A percentile compares a stretch with the other conserved stretches of the same genome.
Conservation (phyloP, 371 early-diverging fungal species). For the Capillidium rhysosporum region DNA sequence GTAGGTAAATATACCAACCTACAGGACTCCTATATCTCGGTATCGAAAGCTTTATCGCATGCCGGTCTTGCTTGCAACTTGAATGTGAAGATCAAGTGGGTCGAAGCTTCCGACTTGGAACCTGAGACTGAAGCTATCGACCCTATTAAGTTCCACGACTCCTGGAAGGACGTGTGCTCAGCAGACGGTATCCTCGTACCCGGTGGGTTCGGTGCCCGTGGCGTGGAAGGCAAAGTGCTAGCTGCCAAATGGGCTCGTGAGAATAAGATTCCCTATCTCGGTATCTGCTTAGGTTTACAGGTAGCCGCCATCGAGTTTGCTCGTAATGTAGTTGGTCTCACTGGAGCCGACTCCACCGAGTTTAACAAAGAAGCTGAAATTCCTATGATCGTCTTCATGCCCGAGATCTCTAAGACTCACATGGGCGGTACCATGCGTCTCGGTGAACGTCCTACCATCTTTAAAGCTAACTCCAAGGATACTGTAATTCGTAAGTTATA, state of each 20-base stretch:
- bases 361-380: slow-evolving; percentile 43
- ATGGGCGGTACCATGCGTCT: slow-evolving; percentile 96
- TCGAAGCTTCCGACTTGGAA: slow-evolving; percentile 88
- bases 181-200: slow-evolving; percentile 97
- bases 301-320: slow-evolving; percentile 97
- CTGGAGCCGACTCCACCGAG: slow-evolving; percentile 74
- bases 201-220: slow-evolving; percentile 98
- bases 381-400: slow-evolving; percentile 88
- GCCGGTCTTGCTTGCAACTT: slow-evolving; percentile 67
- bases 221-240: slow-evolving; percentile 91
- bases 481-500: slow-evolving; percentile 44
- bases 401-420: slow-evolving; percentile 84
- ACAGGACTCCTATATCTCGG: slow-evolving; percentile 93
- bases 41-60: slow-evolving; percentile 90
- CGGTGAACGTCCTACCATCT: slow-evolving; percentile 73
- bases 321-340: slow-evolving; percentile 79
- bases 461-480: slow-evolving; percentile 40
- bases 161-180: slow-evolving; percentile 73
- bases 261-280: slow-evolving; percentile 93
- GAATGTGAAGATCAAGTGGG: slow-evolving; percentile 76
- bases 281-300: slow-evolving; percentile 98
- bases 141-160: slow-evolving; percentile 83
- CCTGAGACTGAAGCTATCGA: slow-evolving; percentile 37
- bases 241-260: slow-evolving; percentile 98
- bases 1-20: slow-evolving; percentile 94